Base-by-base conservation (phyloP, 2,329 filamentous ascomycete species). In the Colletotrichum neosansevieriae region DNA sequence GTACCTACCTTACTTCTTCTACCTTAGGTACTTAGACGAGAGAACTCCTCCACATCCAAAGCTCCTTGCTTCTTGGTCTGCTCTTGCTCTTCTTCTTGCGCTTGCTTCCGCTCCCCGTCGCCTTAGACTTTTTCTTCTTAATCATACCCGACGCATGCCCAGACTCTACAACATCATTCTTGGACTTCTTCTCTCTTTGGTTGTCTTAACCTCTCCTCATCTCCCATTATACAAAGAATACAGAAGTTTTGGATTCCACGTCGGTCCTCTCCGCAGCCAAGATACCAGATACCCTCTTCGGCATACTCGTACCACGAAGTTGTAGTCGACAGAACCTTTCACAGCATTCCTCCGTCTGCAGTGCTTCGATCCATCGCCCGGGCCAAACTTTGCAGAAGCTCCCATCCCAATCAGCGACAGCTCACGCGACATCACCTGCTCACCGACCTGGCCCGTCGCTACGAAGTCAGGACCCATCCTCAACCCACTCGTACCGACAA, bases 171-270 rank as follows among this genome's bases (percentile, higher is more conserved):
- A 36, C 65, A 40, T 54, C 50, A 56, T 60, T 69, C 42, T 58
- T 42, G 40, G 57, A 45, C 60, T 59, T 68, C 61, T 42, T 54
- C 51, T 50, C 24, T 49, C 36, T 7, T 50, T 34, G 17, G 21
- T 40, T 67, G 58, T 67, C 66, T 66, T 36, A 44, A 65, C 32
- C 40, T 65, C 61, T 47, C 47, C 40, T 54, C 54, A 53, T 56
- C 53, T 34, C 61, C 29, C 29, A 6, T 9, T 7, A 7, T 1
- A 12, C 36, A 12, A 11, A 11, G 2, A 38, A 9, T 15, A 38
- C 36, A 38, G 11, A 13, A 38, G 12, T 38, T 53, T 38, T 21
- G 24, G 24, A 24, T 24, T 47, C 15, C 57, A 24, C 38, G 19
- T 32, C 49, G 29, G 32, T 24, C 51, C 40, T 53, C 49, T 40